A percentile compares a stretch with the other conserved stretches of the same genome.
Conservation (phyloP, 2,329 filamentous ascomycete species). For the Nothophaeocryptopus gaeumannii region DNA sequence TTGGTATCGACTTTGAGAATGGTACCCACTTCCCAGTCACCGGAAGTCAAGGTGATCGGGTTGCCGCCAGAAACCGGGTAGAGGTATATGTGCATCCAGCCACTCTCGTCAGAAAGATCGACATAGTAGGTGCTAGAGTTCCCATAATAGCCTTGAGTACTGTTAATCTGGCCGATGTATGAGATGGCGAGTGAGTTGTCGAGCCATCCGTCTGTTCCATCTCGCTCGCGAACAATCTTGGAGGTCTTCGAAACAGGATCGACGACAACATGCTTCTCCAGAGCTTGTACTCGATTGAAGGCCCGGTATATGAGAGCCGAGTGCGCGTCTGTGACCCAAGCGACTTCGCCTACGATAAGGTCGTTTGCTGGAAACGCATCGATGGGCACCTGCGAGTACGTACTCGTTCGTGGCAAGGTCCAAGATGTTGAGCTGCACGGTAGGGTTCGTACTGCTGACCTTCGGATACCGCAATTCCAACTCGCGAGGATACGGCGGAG, state of each 20-base stretch:
- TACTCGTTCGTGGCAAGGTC: conserved; percentile 49
- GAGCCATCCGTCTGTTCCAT: conserved; percentile 61
- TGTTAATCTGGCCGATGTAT: conserved; percentile 52
- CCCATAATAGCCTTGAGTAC: conserved; percentile 26
- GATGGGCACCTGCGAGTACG: conserved; percentile 49
- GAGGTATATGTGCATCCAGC: conserved; percentile 65
- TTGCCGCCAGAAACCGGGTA: conserved; percentile 53
- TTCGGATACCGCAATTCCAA: conserved; percentile 67
- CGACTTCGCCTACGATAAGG: conserved; percentile 64
- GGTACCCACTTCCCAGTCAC: conserved; percentile 62
- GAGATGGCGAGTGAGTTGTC: conserved; percentile 57
- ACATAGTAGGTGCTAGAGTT: conserved; percentile 55
- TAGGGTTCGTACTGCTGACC: conserved; percentile 65
- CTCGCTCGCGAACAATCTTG: conserved; percentile 53
- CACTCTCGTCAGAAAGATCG: conserved; percentile 64
- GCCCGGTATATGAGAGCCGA: conserved; percentile 62
- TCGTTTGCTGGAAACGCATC: conserved; percentile 60
- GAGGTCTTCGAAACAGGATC: conserved; percentile 50
- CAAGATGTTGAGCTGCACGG: conserved; percentile 59
- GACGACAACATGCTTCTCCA: conserved; percentile 61
- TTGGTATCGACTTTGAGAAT: conserved; percentile 60
- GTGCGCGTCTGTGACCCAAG: conserved; percentile 63
- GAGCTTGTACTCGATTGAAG: conserved; percentile 67
- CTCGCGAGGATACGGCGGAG: conserved; percentile 61
- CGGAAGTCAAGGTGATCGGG: conserved; percentile 52